Percentiles rank a stretch among this genome's conserved stretches.
Evolutionary conservation across 192 early-diverging fungal genomes (phyloP).

Genomic region (Coemansia sp.): DNA sequence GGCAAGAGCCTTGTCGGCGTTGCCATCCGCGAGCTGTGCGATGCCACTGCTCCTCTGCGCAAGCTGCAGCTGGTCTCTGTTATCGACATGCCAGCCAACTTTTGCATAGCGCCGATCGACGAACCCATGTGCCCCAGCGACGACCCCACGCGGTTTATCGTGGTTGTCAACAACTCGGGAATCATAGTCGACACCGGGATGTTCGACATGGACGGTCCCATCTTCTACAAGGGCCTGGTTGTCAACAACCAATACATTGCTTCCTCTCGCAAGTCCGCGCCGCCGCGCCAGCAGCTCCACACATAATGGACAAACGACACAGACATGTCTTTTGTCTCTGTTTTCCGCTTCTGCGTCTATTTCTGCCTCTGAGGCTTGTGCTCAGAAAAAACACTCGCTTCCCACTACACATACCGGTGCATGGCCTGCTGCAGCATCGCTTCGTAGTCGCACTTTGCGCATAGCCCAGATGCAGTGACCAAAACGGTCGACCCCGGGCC

Average conservation of each 20-base stretch:
- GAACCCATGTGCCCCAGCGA: slow-evolving; percentile 47
- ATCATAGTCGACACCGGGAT: slow-evolving; percentile 42
- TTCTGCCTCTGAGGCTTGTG: neutral
- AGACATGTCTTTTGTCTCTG: too few species aligned
- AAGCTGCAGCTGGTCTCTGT: slow-evolving; percentile 24
- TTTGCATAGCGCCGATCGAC: slow-evolving; percentile 50
- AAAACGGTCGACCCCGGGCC: slow-evolving; percentile 6
- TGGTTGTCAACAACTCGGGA: slow-evolving; percentile 37
- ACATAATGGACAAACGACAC: neutral
- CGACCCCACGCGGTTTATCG: slow-evolving; percentile 44
- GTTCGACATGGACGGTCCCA: slow-evolving; percentile 40
- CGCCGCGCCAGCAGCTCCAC: neutral
- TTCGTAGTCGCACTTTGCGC: slow-evolving; percentile 33
- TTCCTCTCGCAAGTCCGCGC: neutral
- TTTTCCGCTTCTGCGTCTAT: too few species aligned
- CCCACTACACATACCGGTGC: slow-evolving; percentile 23
- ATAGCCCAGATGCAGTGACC: slow-evolving; percentile 10
- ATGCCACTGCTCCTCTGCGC: slow-evolving; percentile 11
- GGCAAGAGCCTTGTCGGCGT: slow-evolving; percentile 37
- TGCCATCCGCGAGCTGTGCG: slow-evolving; percentile 38
- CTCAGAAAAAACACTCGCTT: neutral
- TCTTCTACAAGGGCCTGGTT: slow-evolving; percentile 42
- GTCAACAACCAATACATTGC: slow-evolving; percentile 30
- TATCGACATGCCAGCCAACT: slow-evolving; percentile 43
- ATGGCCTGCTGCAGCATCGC: slow-evolving; percentile 34